Conservation (phyloP, 768 basidiomycete species). For the Amanita fuliginea region DNA sequence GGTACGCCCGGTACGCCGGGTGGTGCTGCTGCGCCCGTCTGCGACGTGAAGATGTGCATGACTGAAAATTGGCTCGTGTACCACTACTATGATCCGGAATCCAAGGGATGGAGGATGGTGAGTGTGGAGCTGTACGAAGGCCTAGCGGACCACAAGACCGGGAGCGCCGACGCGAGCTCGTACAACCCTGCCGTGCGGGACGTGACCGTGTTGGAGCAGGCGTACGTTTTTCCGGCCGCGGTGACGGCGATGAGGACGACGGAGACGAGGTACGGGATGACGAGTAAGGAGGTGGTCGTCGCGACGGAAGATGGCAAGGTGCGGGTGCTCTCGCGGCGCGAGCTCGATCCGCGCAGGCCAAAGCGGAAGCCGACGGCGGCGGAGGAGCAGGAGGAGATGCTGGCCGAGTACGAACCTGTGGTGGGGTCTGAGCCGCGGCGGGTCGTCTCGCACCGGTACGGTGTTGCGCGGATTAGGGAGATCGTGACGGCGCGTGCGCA, state of each 20-base stretch:
- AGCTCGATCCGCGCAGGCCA: constrained; percentile 80
- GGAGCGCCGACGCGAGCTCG: constrained; percentile 39
- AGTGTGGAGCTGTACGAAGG: constrained; percentile 90
- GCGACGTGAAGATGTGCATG: constrained; percentile 60
- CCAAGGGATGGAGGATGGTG: constrained; percentile 65
- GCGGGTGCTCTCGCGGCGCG: constrained; percentile 56
- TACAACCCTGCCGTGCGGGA: constrained; percentile 39
- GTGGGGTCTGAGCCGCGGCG: constrained; percentile 57
- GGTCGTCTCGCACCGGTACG: constrained; percentile 38
- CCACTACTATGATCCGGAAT: constrained; percentile 61
- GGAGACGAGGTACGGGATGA: constrained; percentile 80
- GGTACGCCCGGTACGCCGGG: constrained; percentile 14
- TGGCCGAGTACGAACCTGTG: constrained; percentile 77
- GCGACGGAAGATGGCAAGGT: constrained; percentile 69
- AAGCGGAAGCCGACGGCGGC: constrained; percentile 60
- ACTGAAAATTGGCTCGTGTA: constrained; percentile 93
- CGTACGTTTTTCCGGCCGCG: constrained; percentile 59
- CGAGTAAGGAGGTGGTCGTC: constrained; percentile 80
- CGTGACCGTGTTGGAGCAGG: constrained; percentile 51
- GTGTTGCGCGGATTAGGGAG: constrained; percentile 60
- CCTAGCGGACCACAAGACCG: constrained; percentile 52
- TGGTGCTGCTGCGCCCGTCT: constrained; percentile 20
- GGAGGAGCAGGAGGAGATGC: constrained; percentile 75
- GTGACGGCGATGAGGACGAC: constrained; percentile 67
- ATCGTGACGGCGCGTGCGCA: constrained; percentile 76